Percentiles rank a stretch among this genome's conserved stretches.
Evolutionary conservation across 352 stramenopile species (phyloP).

Genomic region (Elongisporangium prolatum): DNA sequence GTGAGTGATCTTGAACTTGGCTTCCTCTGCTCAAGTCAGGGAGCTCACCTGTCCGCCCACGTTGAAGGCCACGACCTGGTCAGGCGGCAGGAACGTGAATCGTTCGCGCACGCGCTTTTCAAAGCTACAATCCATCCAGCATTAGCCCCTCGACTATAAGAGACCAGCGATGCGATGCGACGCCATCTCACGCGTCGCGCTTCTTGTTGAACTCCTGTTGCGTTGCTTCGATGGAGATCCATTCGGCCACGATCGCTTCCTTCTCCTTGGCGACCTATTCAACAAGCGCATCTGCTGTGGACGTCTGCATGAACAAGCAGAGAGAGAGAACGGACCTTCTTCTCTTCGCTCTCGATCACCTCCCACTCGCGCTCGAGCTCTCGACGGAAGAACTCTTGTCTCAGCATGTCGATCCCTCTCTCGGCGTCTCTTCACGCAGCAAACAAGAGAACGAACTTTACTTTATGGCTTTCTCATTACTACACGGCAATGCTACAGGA

Average conservation of each 20-base stretch:
- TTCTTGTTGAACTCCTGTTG: slow-evolving; percentile 64
- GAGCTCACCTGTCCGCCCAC: slow-evolving; percentile 45
- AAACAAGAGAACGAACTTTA: neutral
- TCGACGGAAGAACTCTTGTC: slow-evolving; percentile 42
- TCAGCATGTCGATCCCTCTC: slow-evolving; percentile 21
- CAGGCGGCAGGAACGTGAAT: slow-evolving; percentile 46
- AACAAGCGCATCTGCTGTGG: neutral
- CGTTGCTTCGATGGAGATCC: slow-evolving; percentile 55
- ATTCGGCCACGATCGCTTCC: slow-evolving; percentile 69
- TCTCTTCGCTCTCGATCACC: slow-evolving; percentile 49
- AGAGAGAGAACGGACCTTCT: slow-evolving; percentile 28
- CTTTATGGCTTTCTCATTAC: neutral
- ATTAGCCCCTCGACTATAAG: too few species aligned
- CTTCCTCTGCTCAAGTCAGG: neutral
- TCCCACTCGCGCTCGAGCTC: slow-evolving; percentile 64
- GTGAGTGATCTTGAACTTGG: neutral
- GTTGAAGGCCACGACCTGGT: slow-evolving; percentile 65
- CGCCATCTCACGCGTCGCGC: slow-evolving; percentile 39
- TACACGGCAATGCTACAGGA: neutral
- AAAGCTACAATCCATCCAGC: too few species aligned
- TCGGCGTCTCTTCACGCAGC: neutral
- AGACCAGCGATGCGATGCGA: too few species aligned
- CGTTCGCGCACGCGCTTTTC: slow-evolving; percentile 45
- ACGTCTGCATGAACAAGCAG: too few species aligned
- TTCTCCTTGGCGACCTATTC: slow-evolving; percentile 64